Conservation (phyloP, 495 filamentous ascomycete genomes). For the Neurospora sublineolata region DNA sequence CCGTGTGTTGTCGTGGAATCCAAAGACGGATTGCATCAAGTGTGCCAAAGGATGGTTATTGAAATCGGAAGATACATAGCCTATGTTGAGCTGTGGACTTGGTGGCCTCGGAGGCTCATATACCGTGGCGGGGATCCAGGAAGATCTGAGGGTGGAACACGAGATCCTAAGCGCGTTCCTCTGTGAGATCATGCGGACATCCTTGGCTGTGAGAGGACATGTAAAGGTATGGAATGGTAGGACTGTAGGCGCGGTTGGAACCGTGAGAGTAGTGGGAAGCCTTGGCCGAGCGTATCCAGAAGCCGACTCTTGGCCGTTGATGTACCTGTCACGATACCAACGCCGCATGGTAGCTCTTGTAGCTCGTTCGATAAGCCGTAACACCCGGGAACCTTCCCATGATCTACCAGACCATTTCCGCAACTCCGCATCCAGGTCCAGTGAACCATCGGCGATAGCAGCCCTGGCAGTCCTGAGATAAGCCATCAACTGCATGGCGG, state of each 20-base stretch:
- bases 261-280: conserved; percentile 60
- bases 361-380: conserved; percentile 79
- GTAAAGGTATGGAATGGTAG: conserved; percentile 99
- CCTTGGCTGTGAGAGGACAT: conserved; percentile 82
- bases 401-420: conserved; percentile 60
- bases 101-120: conserved; percentile 79
- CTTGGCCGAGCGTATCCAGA: conserved; percentile 62
- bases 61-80: conserved; percentile 97
- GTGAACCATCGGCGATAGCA: conserved; percentile 11
- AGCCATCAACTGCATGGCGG: conserved; percentile 30
- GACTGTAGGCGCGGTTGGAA: conserved; percentile 87
- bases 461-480: conserved; percentile 31
- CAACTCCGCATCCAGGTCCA: conserved; percentile 34
- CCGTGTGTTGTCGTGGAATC: conserved; percentile 61
- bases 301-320: conserved; percentile 46
- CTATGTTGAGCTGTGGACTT: conserved; percentile 70
- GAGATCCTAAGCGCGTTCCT: conserved; percentile 90
- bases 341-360: conserved; percentile 65
- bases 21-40: conserved; percentile 98
- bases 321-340: conserved; percentile 80
- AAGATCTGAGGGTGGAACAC: conserved; percentile 68
- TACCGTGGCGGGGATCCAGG: conserved; percentile 75
- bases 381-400: conserved; percentile 81
- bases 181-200: conserved; percentile 91
- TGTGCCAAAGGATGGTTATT: conserved; percentile 97